Base-by-base conservation (phyloP, 2,329 filamentous ascomycete genomes). In the Colletotrichum australisinense region DNA sequence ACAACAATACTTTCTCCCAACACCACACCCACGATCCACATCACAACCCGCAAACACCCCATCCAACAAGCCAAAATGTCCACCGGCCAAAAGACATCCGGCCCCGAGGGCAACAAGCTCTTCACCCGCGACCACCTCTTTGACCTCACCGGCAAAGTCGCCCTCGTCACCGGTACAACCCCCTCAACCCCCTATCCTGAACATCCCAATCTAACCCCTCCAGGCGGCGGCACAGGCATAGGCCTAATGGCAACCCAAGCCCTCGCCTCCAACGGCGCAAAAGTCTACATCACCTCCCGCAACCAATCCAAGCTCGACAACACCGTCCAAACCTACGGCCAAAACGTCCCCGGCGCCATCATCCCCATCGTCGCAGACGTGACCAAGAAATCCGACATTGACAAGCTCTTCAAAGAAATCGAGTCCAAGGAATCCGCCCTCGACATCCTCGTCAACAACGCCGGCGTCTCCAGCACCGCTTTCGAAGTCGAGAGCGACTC, bases 231-330 rank as follows among this genome's bases (percentile, higher is more conserved):
- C 38, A 89, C 91, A 69, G 91, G 91, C 30, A 92, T 93, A 65
- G 92, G 92, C 5, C 87, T 92, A 67, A 93, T 93, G 91, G 91
- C 91, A 56, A 89, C 90, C 2, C 89, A 93, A 76, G 89, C 91
- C 7, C 91, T 93, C 67, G 89, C 93, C 0, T 83, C 86, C 71
- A 94, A 93, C 80, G 91, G 92, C 74, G 89, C 89, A 71, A 92
- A 89, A 75, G 92, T 94, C 6, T 94, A 93, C 84, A 92, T 94
- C 75, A 91, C 90, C 28, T 92, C 93, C 38, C 90, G 89, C 19
- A 90, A 89, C 56, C 84, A 85, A 30, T 91, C 91, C 77, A 92
- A 92, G 78, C 85, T 92, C 60, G 89, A 91, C 22, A 88, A 84
- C 38, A 88, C 90, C 1, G 89, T 89, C 58, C 81, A 91, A 69